Evolutionary conservation across 768 basidiomycete species (phyloP), one percentile per base, ranked within the genome.

Genomic region (Clitopilus hobsonii): DNA sequence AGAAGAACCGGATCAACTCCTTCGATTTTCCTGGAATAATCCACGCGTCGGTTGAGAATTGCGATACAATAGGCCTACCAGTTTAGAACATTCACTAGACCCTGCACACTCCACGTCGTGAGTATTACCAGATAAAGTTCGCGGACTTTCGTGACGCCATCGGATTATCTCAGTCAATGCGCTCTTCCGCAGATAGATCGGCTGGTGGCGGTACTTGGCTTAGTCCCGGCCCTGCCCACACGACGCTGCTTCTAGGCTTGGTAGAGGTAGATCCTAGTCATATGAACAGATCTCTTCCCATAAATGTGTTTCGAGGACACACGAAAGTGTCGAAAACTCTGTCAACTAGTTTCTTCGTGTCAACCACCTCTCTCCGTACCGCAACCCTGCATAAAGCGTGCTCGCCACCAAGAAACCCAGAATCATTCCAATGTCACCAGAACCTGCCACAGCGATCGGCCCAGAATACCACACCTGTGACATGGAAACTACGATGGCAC

Each of bases 371-470:
- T 45, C 41, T 20, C 73, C 1, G 75, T 4, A 11, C 22, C 41
- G 41, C 22, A 45, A 18, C 41, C 41, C 41, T 45, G 22, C 22
- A 65, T 87, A 89, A 30, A 81, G 60, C 36, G 80, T 11, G 10
- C 65, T 70, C 0, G 80, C 75, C 5, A 76, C 67, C 6, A 69
- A 64, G 49, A 85, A 81, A 0, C 85, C 85, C n/a, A 83, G 66
- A 56, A 87, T 74, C 36, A 91, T 79, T 3, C 86, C 89, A 51
- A 91, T 82, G 65, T 91, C 89, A 2, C 89, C 89, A 13, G 84
- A 74, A 10, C 72, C 73, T 7, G 63, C 71, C 32, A 63, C 59
- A 2, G 86, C 89, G 20, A 91, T 83, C 0, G 88, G 88, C 0
- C 89, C 89, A 2, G 71, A 68, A 63, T 81, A 91, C 82, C 84